Percentiles rank a stretch among this genome's conserved stretches.
These are phyloP conservation scores for Gyromitra esculenta DNA, from an alignment of 2,329 filamentous ascomycete genomes.

Conservation along the genomic window DNA sequence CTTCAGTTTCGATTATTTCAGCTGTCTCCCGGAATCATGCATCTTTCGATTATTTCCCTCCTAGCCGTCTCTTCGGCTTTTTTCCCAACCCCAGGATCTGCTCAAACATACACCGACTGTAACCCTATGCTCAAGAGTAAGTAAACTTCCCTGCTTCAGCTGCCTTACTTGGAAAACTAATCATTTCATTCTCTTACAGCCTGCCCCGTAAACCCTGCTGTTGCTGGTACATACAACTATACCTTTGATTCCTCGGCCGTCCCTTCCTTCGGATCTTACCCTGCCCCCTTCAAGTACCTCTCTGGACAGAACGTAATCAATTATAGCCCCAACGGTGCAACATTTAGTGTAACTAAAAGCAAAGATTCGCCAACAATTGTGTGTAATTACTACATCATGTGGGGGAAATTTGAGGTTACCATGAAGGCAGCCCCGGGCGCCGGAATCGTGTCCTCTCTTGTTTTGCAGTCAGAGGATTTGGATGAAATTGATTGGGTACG, in stretches of 20 bases:
- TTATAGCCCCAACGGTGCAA: slow-evolving; percentile 79
- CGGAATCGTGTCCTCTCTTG: slow-evolving; percentile 91
- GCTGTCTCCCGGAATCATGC: slow-evolving; percentile 15
- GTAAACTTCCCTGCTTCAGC: neutral
- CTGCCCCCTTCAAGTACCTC: slow-evolving; percentile 47
- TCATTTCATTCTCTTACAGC: slow-evolving; percentile 35
- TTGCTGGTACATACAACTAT: slow-evolving; percentile 54
- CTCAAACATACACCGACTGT: slow-evolving; percentile 81
- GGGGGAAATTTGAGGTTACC: slow-evolving; percentile 85
- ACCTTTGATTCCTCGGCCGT: slow-evolving; percentile 30
- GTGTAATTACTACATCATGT: slow-evolving; percentile 99
- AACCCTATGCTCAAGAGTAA: slow-evolving; percentile 73
- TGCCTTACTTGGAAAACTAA: neutral
- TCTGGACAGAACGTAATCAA: slow-evolving; percentile 68
- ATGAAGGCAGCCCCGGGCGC: slow-evolving; percentile 87
- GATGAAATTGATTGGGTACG: slow-evolving; percentile 88
- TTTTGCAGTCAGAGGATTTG: slow-evolving; percentile 87
- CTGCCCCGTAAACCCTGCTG: slow-evolving; percentile 56
- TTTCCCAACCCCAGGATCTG: slow-evolving; percentile 60
- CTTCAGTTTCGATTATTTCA: neutral
- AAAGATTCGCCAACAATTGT: slow-evolving; percentile 87
- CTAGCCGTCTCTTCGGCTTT: slow-evolving; percentile 32
- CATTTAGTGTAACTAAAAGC: slow-evolving; percentile 78
- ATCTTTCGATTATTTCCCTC: slow-evolving; percentile 31
- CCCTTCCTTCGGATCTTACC: slow-evolving; percentile 27